Evolutionary conservation across 495 filamentous ascomycete species (phyloP), one percentile per base, ranked within the genome.

Genomic region (Jackrogersella minutella): DNA sequence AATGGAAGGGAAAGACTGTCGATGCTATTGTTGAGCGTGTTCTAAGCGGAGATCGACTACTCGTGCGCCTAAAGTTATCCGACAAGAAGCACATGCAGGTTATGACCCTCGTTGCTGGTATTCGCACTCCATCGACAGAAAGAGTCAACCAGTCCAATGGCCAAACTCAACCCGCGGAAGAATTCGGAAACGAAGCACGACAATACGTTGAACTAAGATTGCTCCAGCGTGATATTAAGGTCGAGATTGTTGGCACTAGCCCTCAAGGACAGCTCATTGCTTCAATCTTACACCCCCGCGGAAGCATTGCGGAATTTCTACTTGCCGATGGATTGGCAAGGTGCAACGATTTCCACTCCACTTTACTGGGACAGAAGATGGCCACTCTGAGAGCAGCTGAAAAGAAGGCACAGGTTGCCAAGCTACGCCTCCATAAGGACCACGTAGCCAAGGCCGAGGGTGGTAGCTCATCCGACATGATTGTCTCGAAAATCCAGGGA

Each of bases 341-440:
- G 67, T 98, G 95, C 81, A 89, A 91, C 39, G 96, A 99, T 74
- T 91, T 91, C 77, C 96, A 99, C 77, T 95, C 92, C 1, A 91
- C 91, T 13, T 79, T 97, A 73, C 86, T 99, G 0, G 96, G 96
- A 13, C 69, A 80, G 6, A 88, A 93, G 47, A 99, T 99, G 95
- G 87, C 88, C 34, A 72, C 82, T 55, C 86, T 97, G 40, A 88
- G 96, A 43, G 88, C 91, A 66, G 92, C 96, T 1, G 96, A 99
- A 81, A 93, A 91, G 75, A 73, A 85, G 34, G 96, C 96, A 21
- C 93, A 92, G 76, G 84, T 87, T 62, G 79, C 81, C 28, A 88
- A 90, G 55, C 79, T 86, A 14, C 91, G 91, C 14, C 62, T 97
- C 4, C 96, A 93, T 83, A 91, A 90, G 72, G 84, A 87, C 37